Base-by-base conservation (phyloP, 2,329 filamentous ascomycete species). In the Cladophialophora bantiana region DNA sequence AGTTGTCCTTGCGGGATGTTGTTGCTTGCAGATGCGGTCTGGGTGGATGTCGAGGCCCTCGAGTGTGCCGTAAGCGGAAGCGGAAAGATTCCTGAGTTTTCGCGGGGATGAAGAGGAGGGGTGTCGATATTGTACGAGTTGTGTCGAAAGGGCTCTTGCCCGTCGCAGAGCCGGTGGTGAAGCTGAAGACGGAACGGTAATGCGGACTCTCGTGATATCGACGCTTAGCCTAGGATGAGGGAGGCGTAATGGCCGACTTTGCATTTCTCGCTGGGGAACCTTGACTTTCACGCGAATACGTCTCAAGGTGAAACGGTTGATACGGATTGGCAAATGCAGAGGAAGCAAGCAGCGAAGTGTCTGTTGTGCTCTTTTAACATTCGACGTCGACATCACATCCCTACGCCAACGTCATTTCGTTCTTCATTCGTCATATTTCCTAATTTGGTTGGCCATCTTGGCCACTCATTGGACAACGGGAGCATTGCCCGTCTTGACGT, bases 121-220 rank as follows among this genome's bases (percentile, higher is more conserved):
- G 34, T 7, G 38, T 13, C 26, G 40, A 40, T 13, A 40, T 6
- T 45, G 2, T 6, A 20, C n/a, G 2, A 61, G 26, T 13, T 35
- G 36, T 31, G 61, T 48, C 4, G 55, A 57, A 31, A 64, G 34
- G 5, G 54, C 40, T 13, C 50, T 53, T 7, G 56, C 36, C 26
- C 34, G 56, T 42, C 10, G 45, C 13, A 65, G 57, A 50, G 57
- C 26, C 45, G 18, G 40, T 40, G 32, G 54, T 59, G 62, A n/a
- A 31, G 55, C 18, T 13, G 53, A 10, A 40, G 35, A 40, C 20
- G 31, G 18, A 32, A n/a, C 53, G 5, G 20, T 59, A 40, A 50
- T 6, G 18, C n/a, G 40, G 45, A n/a, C 18, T 1, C 7, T 59
- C 13, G 32, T 54, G 13, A 45, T 42, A 18, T 50, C 45, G 13